Evolutionary conservation across 768 basidiomycete species (phyloP).

Genomic region (Mycena galericulata): DNA sequence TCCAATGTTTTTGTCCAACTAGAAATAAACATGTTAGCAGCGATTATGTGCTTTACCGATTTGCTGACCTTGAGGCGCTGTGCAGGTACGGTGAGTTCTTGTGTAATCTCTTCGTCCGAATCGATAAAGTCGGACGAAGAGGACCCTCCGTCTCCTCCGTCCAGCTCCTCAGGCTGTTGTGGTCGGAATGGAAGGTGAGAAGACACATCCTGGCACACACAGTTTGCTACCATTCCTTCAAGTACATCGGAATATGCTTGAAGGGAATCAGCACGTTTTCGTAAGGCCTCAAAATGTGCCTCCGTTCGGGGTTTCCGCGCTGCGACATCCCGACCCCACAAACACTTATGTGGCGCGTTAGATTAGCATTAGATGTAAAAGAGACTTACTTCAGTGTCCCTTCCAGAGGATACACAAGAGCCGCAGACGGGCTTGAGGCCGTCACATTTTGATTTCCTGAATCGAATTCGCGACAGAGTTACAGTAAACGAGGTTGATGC

Average conservation of each 20-base stretch:
- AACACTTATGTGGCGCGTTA: slow-evolving; percentile 12
- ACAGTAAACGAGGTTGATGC: not conserved
- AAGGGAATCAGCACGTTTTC: slow-evolving; percentile 21
- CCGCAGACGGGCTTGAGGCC: slow-evolving; percentile 31
- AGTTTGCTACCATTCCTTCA: slow-evolving; percentile 20
- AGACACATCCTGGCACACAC: slow-evolving; percentile 29
- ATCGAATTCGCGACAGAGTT: not conserved
- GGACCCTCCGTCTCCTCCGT: slow-evolving; percentile 6
- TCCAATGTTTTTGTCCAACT: slow-evolving; percentile 29
- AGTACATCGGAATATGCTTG: slow-evolving; percentile 24
- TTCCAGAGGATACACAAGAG: slow-evolving; percentile 23
- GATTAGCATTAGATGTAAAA: not conserved
- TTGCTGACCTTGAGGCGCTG: slow-evolving; percentile 28
- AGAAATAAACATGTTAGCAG: not conserved
- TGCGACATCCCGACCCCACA: slow-evolving; percentile 20
- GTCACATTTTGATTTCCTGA: slow-evolving; percentile 35
- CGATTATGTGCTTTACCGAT: no score
- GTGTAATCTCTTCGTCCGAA: slow-evolving; percentile 30
- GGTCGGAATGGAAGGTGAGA: slow-evolving; percentile 24
- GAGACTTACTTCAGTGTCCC: slow-evolving; percentile 20
- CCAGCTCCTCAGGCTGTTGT: not conserved
- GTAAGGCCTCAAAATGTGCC: slow-evolving; percentile 33
- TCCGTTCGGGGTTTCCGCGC: slow-evolving; percentile 24
- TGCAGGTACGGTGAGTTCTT: slow-evolving; percentile 26
- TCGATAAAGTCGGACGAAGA: slow-evolving; percentile 11